These are phyloP conservation scores for Xylaria palmicola DNA, from an alignment of 495 filamentous ascomycete genomes.

Conservation along the genomic window DNA sequence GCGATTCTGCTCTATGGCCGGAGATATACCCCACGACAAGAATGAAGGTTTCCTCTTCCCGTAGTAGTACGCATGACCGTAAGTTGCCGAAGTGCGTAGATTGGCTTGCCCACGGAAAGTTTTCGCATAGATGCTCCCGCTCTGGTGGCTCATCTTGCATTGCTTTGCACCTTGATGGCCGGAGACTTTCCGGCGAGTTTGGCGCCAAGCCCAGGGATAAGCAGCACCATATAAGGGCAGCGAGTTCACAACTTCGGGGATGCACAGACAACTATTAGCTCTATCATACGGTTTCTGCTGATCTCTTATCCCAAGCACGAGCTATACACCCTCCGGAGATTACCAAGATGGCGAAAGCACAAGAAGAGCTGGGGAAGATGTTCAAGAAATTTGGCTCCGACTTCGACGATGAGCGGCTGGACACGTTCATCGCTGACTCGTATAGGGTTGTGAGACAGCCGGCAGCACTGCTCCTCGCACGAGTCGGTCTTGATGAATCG, in stretches of 20 bases:
- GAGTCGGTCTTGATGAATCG: constrained; percentile 33
- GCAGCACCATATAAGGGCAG: background rate
- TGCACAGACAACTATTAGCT: background rate
- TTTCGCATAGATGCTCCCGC: no score
- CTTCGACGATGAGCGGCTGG: constrained; percentile 23
- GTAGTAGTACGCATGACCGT: no score
- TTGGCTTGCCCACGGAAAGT: no score
- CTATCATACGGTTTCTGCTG: background rate
- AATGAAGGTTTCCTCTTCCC: no score
- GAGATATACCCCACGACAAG: no score
- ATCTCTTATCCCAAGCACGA: background rate
- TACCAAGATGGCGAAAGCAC: constrained; percentile 22
- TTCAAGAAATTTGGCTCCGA: constrained; percentile 21
- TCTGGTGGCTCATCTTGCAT: no score
- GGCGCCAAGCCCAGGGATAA: background rate
- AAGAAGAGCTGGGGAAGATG: constrained; percentile 30
- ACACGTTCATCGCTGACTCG: constrained; percentile 26
- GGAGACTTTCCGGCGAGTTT: constrained; percentile 30
- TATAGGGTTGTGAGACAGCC: constrained; percentile 37
- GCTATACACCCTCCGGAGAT: background rate
- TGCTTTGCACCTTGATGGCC: background rate
- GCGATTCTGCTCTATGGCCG: no score
- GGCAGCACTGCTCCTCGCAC: constrained; percentile 31
- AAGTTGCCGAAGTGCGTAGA: no score
- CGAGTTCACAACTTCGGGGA: background rate